Base-by-base conservation (phyloP, 2,329 filamentous ascomycete genomes). In the Hirsutella thompsonii region DNA sequence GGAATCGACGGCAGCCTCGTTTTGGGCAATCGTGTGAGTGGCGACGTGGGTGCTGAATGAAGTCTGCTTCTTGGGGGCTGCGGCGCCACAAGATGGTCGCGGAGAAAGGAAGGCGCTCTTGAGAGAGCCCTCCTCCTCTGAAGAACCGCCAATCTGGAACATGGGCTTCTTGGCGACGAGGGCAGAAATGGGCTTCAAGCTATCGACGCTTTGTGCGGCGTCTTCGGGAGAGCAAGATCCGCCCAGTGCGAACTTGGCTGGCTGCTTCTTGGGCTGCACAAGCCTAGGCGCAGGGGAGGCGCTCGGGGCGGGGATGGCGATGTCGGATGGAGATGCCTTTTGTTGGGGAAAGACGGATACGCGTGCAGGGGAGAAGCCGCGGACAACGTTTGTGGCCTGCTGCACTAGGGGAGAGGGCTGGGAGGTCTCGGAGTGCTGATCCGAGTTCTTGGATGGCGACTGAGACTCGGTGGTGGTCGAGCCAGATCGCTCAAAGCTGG, bases 331-430 rank as follows among this genome's bases (percentile, higher is more conserved):
- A 9, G 66, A 55, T 2, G 63, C 55, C 38, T 63, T 46, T 62
- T 76, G 53, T 68, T 75, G 47, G 66, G 64, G 55, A 38, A 66
- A 58, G 40, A 65, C 42, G 43, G 66, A 81, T 34, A 82, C 70
- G 45, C 81, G 77, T 20, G 83, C 81, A 2, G 84, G 85, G 5
- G 83, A 85, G 62, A 95, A 94, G 43, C 89, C 89, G 47, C 85
- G 83, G 40, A 94, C 81, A 43, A 94, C 75, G 47, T 81, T 89
- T 32, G 57, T 61, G 33, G 56, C 58, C 45, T 54, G 49, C 18
- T 50, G 46, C 20, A 52, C 52, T n/a, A 52, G 44, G 19, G 55
- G 53, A 13, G 52, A 57, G 8, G 51, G 51, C 8, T 50, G 53
- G 5, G 59, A 59, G 9, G 50, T 51, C 19, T 55, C 52, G 3